Evolutionary conservation across 176 grass and related monocot genomes (phyloP).

Genomic region (Ensete ventricosum): DNA sequence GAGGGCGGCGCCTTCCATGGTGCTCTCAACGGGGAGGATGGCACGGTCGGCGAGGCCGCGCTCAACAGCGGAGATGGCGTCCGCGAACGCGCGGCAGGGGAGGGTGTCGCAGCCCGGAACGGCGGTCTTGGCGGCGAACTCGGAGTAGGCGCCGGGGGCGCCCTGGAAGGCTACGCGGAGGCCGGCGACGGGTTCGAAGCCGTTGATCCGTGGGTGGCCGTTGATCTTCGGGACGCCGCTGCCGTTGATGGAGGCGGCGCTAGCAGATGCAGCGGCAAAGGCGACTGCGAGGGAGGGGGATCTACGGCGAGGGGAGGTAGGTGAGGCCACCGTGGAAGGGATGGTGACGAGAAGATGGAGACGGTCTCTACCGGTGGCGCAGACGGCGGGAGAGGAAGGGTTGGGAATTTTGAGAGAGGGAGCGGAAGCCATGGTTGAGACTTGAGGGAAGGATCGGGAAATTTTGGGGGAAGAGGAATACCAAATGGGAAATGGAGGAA

Average conservation of each 20-base stretch:
- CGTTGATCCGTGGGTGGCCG: constrained; percentile 24
- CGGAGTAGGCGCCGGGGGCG: constrained; percentile 74
- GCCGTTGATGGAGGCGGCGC: not conserved
- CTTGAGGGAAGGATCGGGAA: not conserved
- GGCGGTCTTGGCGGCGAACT: constrained; percentile 87
- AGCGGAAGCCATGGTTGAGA: not conserved
- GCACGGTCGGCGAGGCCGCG: constrained; percentile 56
- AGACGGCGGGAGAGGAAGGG: not conserved
- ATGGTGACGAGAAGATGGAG: not conserved
- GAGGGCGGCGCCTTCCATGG: constrained; percentile 74
- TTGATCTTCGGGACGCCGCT: constrained; percentile 19
- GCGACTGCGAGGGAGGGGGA: not conserved
- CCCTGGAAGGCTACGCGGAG: constrained; percentile 85
- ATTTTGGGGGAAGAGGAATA: not conserved
- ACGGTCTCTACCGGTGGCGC: not conserved
- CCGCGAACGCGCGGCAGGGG: constrained; percentile 55
- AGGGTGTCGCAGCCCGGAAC: constrained; percentile 50
- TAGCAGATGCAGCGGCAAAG: too few species aligned
- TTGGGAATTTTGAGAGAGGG: not conserved
- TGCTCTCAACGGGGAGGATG: constrained; percentile 79
- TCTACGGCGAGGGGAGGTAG: not conserved
- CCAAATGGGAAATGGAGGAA: not conserved
- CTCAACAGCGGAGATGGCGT: constrained; percentile 63
- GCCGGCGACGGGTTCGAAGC: not conserved
- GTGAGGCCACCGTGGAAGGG: not conserved